Percentiles rank a stretch among this genome's conserved stretches.
Evolutionary conservation across 805 yeast species (phyloP).

Genomic region (Torulaspora indica): DNA sequence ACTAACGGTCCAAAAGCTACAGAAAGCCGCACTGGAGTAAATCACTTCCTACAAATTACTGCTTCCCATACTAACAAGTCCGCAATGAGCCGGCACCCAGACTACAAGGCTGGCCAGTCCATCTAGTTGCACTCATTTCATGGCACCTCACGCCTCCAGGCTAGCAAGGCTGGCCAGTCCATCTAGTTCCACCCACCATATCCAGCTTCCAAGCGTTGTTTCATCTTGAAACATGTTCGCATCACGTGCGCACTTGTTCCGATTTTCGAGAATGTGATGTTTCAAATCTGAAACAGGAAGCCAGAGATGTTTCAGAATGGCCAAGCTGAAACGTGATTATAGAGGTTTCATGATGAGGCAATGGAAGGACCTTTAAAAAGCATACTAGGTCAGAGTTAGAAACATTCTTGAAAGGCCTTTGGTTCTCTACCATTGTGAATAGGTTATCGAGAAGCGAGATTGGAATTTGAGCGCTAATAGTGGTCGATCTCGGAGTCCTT

Average conservation of each 20-base stretch:
- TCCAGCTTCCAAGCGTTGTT: too few relatives aligned
- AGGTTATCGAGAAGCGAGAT: neutral
- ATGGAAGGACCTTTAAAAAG: slow-evolving; percentile 13
- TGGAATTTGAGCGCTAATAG: slow-evolving; percentile 1
- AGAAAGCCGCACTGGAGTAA: neutral
- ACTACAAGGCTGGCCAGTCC: too few relatives aligned
- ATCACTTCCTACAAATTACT: neutral
- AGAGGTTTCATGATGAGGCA: neutral
- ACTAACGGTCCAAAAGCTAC: slow-evolving; percentile 1
- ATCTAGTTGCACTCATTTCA: too few relatives aligned
- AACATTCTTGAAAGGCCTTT: slow-evolving; percentile 14
- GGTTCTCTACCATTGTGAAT: neutral
- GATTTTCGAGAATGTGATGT: neutral
- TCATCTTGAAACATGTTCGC: neutral
- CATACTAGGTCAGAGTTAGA: slow-evolving; percentile 15
- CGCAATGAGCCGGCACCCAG: too few relatives aligned
- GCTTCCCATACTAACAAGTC: too few relatives aligned
- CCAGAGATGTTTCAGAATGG: neutral
- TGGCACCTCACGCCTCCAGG: too few relatives aligned
- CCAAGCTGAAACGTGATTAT: slow-evolving; percentile 1
- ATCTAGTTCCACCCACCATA: too few relatives aligned
- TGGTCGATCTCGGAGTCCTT: too few relatives aligned
- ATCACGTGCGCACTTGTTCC: neutral
- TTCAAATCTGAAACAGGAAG: slow-evolving; percentile 1
- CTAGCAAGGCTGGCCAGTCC: too few relatives aligned